Conservation (phyloP, 371 early-diverging fungal genomes). For the Lichtheimia hyalospora region DNA sequence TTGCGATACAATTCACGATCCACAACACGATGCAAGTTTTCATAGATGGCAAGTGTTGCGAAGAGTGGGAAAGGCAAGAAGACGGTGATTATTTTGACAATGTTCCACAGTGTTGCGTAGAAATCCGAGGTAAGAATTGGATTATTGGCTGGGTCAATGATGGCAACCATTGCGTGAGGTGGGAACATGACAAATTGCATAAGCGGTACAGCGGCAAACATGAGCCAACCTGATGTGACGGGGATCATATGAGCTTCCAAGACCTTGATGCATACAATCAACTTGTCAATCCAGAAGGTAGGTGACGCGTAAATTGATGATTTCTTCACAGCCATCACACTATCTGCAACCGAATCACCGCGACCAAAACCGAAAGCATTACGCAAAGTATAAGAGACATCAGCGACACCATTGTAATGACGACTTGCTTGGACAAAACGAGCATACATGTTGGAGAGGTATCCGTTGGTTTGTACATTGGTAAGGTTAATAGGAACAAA, state of each 20-base stretch:
- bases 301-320: slow-evolving; percentile 36
- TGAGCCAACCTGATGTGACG: slow-evolving; percentile 57
- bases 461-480: slow-evolving; percentile 69
- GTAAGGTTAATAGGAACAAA: slow-evolving; percentile 77
- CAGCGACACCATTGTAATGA: slow-evolving; percentile 63
- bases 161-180: slow-evolving; percentile 28
- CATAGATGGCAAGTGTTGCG: slow-evolving; percentile 48
- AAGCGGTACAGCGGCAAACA: slow-evolving; percentile 57
- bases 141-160: slow-evolving; percentile 36
- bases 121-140: slow-evolving; percentile 46
- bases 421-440: slow-evolving; percentile 73
- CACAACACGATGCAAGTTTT: slow-evolving; percentile 45
- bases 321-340: slow-evolving; percentile 27
- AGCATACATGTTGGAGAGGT: slow-evolving; percentile 54
- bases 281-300: slow-evolving; percentile 39
- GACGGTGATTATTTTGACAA: slow-evolving; percentile 46
- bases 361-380: slow-evolving; percentile 16
- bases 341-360: not conserved
- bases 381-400: slow-evolving; percentile 54
- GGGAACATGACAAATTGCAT: slow-evolving; percentile 54
- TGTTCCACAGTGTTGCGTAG: slow-evolving; percentile 41
- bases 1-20: slow-evolving; percentile 53
- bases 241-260: slow-evolving; percentile 58
- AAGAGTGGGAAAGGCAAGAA: slow-evolving; percentile 51
- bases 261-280: slow-evolving; percentile 43